Conservation (phyloP, 805 yeast species). For the Candida multigemmis region DNA sequence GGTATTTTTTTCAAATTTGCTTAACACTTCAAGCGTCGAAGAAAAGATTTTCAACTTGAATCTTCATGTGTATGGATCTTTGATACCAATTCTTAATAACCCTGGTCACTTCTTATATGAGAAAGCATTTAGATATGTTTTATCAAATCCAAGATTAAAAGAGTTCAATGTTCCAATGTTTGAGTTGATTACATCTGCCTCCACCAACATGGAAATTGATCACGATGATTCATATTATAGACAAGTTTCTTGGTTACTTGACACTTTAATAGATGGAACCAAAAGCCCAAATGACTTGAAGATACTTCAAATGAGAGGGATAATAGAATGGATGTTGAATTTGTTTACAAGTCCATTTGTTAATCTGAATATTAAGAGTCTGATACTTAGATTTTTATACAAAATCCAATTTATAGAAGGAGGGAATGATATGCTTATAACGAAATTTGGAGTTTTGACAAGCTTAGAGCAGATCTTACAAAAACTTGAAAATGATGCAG, state of each 20-base stretch:
- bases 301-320: slow-evolving; percentile 41
- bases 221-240: slow-evolving; percentile 45
- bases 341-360: slow-evolving; percentile 44
- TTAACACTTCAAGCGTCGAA: slow-evolving; percentile 21
- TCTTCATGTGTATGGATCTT: slow-evolving; percentile 45
- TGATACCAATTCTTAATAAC: slow-evolving; percentile 48
- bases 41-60: slow-evolving; percentile 35
- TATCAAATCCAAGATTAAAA: slow-evolving; percentile 42
- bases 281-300: slow-evolving; percentile 35
- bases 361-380: slow-evolving; percentile 26
- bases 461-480: slow-evolving; percentile 17
- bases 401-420: slow-evolving; percentile 43
- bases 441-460: slow-evolving; percentile 41
- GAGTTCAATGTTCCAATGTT: slow-evolving; percentile 38
- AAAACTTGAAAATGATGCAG: slow-evolving; percentile 7
- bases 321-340: slow-evolving; percentile 62
- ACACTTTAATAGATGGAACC: slow-evolving; percentile 10
- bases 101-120: slow-evolving; percentile 76
- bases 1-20: slow-evolving; percentile 40
- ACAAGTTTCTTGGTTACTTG: slow-evolving; percentile 54
- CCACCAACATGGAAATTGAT: slow-evolving; percentile 24
- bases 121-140: slow-evolving; percentile 54
- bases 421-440: slow-evolving; percentile 49
- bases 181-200: slow-evolving; percentile 22
- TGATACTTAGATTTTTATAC: slow-evolving; percentile 34